These are phyloP conservation scores for Colletotrichum orbiculare DNA, from an alignment of 2,329 filamentous ascomycete species.

Conservation along the genomic window DNA sequence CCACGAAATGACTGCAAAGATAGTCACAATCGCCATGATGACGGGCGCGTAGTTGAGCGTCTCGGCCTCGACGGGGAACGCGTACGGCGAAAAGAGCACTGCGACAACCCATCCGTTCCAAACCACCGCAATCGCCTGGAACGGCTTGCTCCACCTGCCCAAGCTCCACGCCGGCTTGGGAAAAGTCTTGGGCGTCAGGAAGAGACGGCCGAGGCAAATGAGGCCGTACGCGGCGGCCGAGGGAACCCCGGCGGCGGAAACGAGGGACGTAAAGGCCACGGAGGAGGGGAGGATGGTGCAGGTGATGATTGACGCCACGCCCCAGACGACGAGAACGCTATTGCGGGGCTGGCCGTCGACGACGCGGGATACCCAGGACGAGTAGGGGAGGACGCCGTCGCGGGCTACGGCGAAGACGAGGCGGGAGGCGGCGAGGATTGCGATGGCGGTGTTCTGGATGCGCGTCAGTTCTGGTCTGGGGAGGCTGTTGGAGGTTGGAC, in stretches of 20 bases:
- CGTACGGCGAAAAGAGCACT: constrained; percentile 57
- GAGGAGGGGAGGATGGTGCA: constrained; percentile 69
- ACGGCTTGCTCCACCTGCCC: constrained; percentile 55
- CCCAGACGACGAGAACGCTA: constrained; percentile 69
- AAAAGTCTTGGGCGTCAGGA: constrained; percentile 59
- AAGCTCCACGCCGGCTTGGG: constrained; percentile 60
- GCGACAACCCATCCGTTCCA: constrained; percentile 64
- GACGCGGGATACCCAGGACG: constrained; percentile 66
- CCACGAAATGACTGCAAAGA: constrained; percentile 60
- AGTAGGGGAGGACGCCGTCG: constrained; percentile 70
- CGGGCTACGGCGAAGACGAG: constrained; percentile 72
- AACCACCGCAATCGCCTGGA: constrained; percentile 58
- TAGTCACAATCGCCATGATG: constrained; percentile 61
- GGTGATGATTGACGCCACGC: constrained; percentile 62
- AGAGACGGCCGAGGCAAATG: constrained; percentile 59
- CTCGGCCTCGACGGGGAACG: constrained; percentile 54
- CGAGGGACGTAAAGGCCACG: constrained; percentile 64
- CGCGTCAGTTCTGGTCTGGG: background rate
- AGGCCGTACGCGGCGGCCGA: constrained; percentile 63
- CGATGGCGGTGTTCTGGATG: constrained; percentile 66
- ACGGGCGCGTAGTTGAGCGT: constrained; percentile 62
- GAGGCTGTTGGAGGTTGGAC: rapidly evolving
- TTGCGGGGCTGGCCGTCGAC: constrained; percentile 67
- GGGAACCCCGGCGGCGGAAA: constrained; percentile 63
- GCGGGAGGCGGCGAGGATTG: constrained; percentile 68